Evolutionary conservation across 225 moss, liverwort and hornwort species (phyloP).

Genomic region (Pseudisothecium myosuroides): DNA sequence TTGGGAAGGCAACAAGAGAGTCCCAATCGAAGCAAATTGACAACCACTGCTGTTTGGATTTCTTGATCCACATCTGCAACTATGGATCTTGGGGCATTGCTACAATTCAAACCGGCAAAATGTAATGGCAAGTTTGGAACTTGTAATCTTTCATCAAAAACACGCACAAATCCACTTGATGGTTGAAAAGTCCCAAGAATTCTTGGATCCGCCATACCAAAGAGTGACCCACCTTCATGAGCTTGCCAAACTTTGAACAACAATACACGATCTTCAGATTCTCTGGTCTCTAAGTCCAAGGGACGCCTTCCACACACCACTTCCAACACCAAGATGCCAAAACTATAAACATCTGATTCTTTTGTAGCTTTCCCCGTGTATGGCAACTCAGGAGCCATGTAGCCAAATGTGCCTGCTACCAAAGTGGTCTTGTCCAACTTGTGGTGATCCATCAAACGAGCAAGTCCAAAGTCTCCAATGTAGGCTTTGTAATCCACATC

Average conservation of each 20-base stretch:
- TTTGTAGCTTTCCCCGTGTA: too few species aligned
- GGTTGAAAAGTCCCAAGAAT: background rate
- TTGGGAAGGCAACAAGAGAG: too few species aligned
- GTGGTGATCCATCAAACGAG: background rate
- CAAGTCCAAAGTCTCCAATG: background rate
- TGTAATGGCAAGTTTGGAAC: background rate
- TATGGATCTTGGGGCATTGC: fast-evolving
- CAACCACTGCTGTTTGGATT: background rate
- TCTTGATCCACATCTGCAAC: background rate
- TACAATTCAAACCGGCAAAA: too few species aligned
- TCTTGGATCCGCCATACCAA: background rate
- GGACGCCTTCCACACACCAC: background rate
- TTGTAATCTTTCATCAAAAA: too few species aligned
- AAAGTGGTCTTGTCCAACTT: background rate
- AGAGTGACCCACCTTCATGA: background rate
- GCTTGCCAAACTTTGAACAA: background rate
- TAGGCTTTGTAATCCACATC: background rate
- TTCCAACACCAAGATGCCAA: background rate
- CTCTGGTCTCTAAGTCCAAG: background rate
- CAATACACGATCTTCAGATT: background rate
- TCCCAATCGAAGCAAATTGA: too few species aligned
- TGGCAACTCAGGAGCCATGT: too few species aligned
- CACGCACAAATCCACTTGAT: fast-evolving
- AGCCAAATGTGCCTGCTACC: background rate
- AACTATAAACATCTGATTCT: too few species aligned